Evolutionary conservation across 2,329 filamentous ascomycete species (phyloP).

Genomic region (Hymenoscyphus fraxineus): DNA sequence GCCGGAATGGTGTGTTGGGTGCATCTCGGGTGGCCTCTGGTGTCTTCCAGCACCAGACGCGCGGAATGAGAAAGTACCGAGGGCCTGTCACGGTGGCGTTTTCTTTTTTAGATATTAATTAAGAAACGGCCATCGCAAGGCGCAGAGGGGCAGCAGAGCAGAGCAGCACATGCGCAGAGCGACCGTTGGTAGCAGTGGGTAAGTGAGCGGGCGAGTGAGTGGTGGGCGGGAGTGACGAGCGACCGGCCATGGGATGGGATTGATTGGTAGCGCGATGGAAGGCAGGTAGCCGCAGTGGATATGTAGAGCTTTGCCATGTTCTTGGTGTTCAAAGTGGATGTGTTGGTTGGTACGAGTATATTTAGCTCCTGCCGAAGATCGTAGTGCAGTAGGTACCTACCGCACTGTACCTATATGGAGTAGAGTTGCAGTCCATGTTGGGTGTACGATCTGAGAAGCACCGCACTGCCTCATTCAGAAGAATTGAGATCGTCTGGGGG

Average conservation of each 20-base stretch:
- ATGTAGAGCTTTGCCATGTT: neutral
- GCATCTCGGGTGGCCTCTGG: neutral
- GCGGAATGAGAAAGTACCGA: constrained; percentile 12
- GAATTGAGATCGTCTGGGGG: no score
- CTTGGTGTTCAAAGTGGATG: neutral
- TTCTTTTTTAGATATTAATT: neutral
- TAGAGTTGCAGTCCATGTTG: neutral
- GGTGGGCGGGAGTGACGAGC: neutral
- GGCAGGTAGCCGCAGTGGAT: neutral
- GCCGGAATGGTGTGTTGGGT: constrained; percentile 6
- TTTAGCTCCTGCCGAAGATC: neutral
- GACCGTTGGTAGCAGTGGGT: neutral
- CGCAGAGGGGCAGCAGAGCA: no score
- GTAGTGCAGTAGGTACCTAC: neutral
- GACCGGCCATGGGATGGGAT: neutral
- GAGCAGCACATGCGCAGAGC: no score
- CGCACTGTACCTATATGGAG: no score
- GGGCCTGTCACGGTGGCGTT: constrained; percentile 2
- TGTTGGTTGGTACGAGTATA: neutral
- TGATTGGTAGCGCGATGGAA: neutral
- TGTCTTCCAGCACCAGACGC: constrained; percentile 3
- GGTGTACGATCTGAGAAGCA: neutral
- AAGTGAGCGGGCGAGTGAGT: neutral
- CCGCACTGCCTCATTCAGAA: no score
- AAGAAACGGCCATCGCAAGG: neutral